Conservation (phyloP, 2,329 filamentous ascomycete species). For the Stemphylium lycopersici region DNA sequence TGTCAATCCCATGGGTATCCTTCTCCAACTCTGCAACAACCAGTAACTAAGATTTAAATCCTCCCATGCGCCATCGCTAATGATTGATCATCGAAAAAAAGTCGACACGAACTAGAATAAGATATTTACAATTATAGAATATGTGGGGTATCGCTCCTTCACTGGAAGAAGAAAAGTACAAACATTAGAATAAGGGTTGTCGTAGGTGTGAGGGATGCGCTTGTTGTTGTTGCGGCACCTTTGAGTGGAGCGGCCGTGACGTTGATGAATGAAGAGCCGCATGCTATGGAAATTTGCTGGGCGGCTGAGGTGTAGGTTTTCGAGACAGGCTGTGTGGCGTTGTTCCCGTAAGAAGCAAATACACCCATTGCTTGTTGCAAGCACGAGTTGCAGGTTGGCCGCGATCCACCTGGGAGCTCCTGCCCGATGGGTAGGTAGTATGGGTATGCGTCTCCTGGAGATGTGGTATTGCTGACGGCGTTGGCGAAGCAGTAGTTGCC, state of each 20-base stretch:
- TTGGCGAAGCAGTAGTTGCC: constrained; percentile 80
- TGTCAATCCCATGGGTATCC: constrained; percentile 14
- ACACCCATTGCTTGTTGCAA: constrained; percentile 81
- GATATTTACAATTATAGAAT: constrained; percentile 30
- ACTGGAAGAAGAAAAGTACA: constrained; percentile 42
- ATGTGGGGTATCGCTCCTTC: constrained; percentile 17
- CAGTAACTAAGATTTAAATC: constrained; percentile 11
- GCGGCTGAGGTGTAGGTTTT: constrained; percentile 75
- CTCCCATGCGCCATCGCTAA: constrained; percentile 46
- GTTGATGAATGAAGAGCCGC: constrained; percentile 62
- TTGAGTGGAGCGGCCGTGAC: constrained; percentile 54
- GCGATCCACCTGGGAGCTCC: constrained; percentile 67
- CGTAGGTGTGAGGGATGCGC: constrained; percentile 34
- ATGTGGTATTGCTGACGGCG: constrained; percentile 77
- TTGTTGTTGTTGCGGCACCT: constrained; percentile 32
- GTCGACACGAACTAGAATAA: constrained; percentile 23
- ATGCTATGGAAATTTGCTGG: constrained; percentile 70
- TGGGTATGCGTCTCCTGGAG: constrained; percentile 74
- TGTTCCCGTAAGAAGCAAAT: constrained; percentile 71
- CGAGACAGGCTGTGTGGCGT: constrained; percentile 70
- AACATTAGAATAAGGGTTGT: constrained; percentile 45
- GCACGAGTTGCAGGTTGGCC: constrained; percentile 78
- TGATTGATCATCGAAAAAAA: constrained; percentile 33
- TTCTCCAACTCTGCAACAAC: constrained; percentile 7
- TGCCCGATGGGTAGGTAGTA: constrained; percentile 87